phyloP scores from a whole-genome alignment of 495 filamentous ascomycete species.

The Friedmanniomyces simplex region DNA sequence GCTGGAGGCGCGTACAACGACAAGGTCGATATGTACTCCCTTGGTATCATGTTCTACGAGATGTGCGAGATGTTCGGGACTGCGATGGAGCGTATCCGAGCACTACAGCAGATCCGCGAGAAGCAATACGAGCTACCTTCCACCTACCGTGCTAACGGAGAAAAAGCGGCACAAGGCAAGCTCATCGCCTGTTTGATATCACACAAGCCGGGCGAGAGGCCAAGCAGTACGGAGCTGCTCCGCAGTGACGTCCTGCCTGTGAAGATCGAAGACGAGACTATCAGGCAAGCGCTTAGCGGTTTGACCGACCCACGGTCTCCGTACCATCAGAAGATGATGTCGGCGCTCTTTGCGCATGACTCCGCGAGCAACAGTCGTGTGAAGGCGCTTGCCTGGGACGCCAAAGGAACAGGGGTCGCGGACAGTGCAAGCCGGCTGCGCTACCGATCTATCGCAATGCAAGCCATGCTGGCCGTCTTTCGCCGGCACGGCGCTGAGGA shows the following conservation, averaged over 20 bases:
- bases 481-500: constrained; percentile 89
- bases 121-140: constrained; percentile 56
- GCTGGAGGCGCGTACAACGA: constrained; percentile 70
- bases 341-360: constrained; percentile 65
- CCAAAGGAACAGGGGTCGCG: constrained; percentile 51
- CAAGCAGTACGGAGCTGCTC: constrained; percentile 75
- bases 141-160: constrained; percentile 57
- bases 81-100: constrained; percentile 79
- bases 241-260: constrained; percentile 80
- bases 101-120: constrained; percentile 59
- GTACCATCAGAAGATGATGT: constrained; percentile 81
- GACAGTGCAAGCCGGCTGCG: constrained; percentile 66
- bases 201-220: constrained; percentile 69
- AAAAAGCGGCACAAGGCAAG: constrained; percentile 60
- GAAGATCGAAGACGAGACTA: constrained; percentile 84
- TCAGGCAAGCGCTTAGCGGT: constrained; percentile 67
- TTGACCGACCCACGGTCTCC: constrained; percentile 74
- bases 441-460: constrained; percentile 4
- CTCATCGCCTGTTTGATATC: constrained; percentile 73
- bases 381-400: constrained; percentile 83
- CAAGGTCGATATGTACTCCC: constrained; percentile 97
- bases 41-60: constrained; percentile 96
- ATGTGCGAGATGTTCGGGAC: constrained; percentile 79
- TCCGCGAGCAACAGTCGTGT: constrained; percentile 43
- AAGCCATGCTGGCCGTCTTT: constrained; percentile 58